A percentile compares a stretch with the other conserved stretches of the same genome.
phyloP scores from a whole-genome alignment of 2,329 filamentous ascomycete genomes.

The Orbilia ellipsospora region DNA sequence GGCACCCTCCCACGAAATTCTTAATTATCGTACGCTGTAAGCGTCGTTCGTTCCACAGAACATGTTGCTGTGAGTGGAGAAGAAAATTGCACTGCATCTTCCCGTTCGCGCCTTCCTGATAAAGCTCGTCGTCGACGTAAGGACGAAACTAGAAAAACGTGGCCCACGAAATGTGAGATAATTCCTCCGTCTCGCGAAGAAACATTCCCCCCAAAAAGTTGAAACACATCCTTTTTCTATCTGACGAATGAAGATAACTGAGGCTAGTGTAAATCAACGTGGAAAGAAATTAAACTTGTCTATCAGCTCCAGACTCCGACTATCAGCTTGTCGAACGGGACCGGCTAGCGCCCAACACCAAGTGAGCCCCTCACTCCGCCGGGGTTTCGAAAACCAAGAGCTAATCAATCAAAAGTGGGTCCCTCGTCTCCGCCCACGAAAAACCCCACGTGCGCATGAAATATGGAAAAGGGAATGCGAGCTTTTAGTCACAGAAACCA shows the following conservation, averaged over 20 bases:
- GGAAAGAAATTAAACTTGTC: neutral
- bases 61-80: neutral
- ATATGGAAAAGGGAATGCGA: slow-evolving; percentile 9
- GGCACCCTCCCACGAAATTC: slow-evolving; percentile 12
- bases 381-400: neutral
- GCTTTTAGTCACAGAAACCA: slow-evolving; percentile 7
- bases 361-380: slow-evolving; percentile 18
- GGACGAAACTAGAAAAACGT: slow-evolving; percentile 27
- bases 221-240: slow-evolving; percentile 27
- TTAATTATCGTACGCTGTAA: no score
- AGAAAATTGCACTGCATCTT: slow-evolving; percentile 25
- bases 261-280: no score
- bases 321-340: slow-evolving; percentile 2
- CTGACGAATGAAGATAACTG: slow-evolving; percentile 17
- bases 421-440: slow-evolving; percentile 44
- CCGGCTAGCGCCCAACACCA: neutral
- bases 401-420: slow-evolving; percentile 28
- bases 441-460: slow-evolving; percentile 51
- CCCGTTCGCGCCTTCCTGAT: slow-evolving; percentile 55
- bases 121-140: slow-evolving; percentile 36
- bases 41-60: no score
- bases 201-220: slow-evolving; percentile 23
- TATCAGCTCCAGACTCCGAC: slow-evolving; percentile 10
- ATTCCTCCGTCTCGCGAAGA: slow-evolving; percentile 4
- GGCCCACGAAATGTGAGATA: slow-evolving; percentile 10